A percentile compares a stretch with the other conserved stretches of the same genome.
These are phyloP conservation scores for Pythium angustatum DNA, from an alignment of 352 stramenopile genomes.

Conservation along the genomic window DNA sequence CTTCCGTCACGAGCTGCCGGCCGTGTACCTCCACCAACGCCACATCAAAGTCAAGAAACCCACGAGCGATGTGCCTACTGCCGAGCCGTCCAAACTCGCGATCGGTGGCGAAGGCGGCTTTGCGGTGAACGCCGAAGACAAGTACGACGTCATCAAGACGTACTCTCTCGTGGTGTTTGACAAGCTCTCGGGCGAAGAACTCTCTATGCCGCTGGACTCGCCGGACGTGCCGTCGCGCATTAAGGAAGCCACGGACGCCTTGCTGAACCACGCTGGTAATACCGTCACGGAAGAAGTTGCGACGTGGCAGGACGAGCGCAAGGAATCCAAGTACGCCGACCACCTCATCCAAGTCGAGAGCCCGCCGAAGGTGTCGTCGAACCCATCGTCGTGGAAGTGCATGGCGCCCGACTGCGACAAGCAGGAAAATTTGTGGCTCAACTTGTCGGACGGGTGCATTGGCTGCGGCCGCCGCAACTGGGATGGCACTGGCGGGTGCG, in stretches of 20 bases:
- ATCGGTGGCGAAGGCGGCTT: constrained; percentile 97
- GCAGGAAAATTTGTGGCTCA: constrained; percentile 99
- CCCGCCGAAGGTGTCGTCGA: constrained; percentile 66
- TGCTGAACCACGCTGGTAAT: constrained; percentile 79
- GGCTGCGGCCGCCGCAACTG: constrained; percentile 92
- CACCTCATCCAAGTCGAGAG: constrained; percentile 65
- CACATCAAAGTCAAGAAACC: constrained; percentile 37
- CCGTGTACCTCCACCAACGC: constrained; percentile 82
- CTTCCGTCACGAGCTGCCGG: constrained; percentile 26
- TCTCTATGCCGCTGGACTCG: constrained; percentile 32
- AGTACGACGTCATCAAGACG: constrained; percentile 59
- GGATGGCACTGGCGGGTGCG: constrained; percentile 96
- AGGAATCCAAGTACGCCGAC: constrained; percentile 75
- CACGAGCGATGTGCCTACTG: background rate
- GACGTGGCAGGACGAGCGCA: constrained; percentile 83
- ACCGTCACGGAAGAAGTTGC: constrained; percentile 76
- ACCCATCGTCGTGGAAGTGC: constrained; percentile 79
- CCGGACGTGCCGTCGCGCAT: constrained; percentile 47
- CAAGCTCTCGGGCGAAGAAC: constrained; percentile 32
- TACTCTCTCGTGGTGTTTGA: constrained; percentile 83
- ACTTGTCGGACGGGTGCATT: constrained; percentile 93
- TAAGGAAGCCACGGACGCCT: constrained; percentile 52
- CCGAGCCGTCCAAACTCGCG: constrained; percentile 89
- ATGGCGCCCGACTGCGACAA: constrained; percentile 94
- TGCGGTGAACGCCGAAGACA: constrained; percentile 70